phyloP scores from a whole-genome alignment of 257 asterid genomes.

The Forsythia viridissima region DNA sequence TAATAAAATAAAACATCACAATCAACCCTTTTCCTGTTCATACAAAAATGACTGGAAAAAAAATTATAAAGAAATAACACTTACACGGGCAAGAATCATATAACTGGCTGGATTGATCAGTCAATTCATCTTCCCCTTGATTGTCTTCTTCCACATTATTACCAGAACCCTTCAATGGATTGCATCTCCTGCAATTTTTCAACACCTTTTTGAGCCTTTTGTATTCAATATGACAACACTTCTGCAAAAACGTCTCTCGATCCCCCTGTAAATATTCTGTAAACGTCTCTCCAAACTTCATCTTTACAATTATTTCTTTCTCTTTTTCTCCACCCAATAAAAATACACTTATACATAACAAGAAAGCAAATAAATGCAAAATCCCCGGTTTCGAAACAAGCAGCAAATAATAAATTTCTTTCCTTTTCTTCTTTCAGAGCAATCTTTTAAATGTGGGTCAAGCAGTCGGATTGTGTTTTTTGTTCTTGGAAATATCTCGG shows the following conservation, averaged over 20 bases:
- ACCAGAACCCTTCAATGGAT: conserved; percentile 30
- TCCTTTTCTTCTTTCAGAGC: background rate
- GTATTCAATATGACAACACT: conserved; percentile 70
- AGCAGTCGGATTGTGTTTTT: too few relatives aligned
- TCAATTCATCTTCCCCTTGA: conserved; percentile 12
- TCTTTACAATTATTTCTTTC: conserved; percentile 20
- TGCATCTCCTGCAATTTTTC: conserved; percentile 63
- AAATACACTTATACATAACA: conserved; percentile 3
- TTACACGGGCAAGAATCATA: conserved; percentile 56
- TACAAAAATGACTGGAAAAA: background rate
- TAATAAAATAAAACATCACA: too few relatives aligned
- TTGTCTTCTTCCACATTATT: conserved; percentile 28
- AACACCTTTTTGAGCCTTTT: conserved; percentile 85
- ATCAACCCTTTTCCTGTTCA: background rate
- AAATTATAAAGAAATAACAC: background rate
- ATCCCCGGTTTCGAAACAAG: background rate
- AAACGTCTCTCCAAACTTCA: conserved; percentile 92
- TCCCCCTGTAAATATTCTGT: conserved; percentile 64
- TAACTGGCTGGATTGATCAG: conserved; percentile 24
- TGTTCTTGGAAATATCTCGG: too few relatives aligned
- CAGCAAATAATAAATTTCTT: background rate
- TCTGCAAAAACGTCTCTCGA: conserved; percentile 50
- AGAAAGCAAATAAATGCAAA: conserved; percentile 4
- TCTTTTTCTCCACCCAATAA: conserved; percentile 14
- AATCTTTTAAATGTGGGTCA: background rate